phyloP scores from a whole-genome alignment of 1,139 yeast genomes.

The Nakaseomyces uthaithaninus region DNA sequence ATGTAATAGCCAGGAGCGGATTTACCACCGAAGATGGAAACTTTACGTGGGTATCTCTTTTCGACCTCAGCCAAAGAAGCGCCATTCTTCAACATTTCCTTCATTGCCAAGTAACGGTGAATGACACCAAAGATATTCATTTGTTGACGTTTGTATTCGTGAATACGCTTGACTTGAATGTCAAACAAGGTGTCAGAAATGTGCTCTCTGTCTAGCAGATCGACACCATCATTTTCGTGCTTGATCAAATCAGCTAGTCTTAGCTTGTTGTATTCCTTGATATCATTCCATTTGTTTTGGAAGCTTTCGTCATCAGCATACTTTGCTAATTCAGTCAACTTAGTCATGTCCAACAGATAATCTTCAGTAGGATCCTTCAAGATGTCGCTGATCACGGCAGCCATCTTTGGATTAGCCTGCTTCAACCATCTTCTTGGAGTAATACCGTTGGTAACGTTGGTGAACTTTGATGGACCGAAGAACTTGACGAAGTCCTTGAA shows the following conservation, averaged over 20 bases:
- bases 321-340: conserved; percentile 59
- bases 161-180: conserved; percentile 89
- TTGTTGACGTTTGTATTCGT: conserved; percentile 94
- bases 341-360: conserved; percentile 60
- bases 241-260: conserved; percentile 65
- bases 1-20: conserved; percentile 96
- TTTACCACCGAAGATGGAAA: conserved; percentile 83
- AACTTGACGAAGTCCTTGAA: conserved; percentile 83
- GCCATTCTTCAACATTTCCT: conserved; percentile 51
- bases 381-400: conserved; percentile 61
- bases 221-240: conserved; percentile 51
- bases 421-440: conserved; percentile 96
- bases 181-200: conserved; percentile 68
- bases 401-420: conserved; percentile 82
- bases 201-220: conserved; percentile 43
- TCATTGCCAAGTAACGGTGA: conserved; percentile 69
- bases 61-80: conserved; percentile 43
- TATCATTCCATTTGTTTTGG: conserved; percentile 60
- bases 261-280: conserved; percentile 63
- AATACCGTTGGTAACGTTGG: conserved; percentile 89
- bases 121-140: conserved; percentile 85
- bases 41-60: conserved; percentile 61
- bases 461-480: conserved; percentile 74
- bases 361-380: conserved; percentile 53
- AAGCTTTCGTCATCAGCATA: conserved; percentile 62